A percentile compares a stretch with the other conserved stretches of the same genome.
These are phyloP conservation scores for Gymnopus androsaceus DNA, from an alignment of 1,284 basidiomycete genomes.

Conservation along the genomic window DNA sequence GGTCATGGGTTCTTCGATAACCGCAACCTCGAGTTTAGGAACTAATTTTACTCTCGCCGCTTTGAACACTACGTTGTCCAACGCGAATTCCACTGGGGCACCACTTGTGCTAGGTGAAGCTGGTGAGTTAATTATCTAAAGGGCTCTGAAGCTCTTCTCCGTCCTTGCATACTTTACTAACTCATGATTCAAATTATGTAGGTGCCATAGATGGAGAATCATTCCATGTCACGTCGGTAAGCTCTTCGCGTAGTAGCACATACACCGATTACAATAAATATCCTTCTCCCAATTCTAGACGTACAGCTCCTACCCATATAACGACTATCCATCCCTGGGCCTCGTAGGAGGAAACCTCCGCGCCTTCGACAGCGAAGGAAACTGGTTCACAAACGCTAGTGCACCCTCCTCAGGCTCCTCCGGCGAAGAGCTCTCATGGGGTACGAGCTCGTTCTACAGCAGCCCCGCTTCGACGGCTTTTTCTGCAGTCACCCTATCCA, in stretches of 20 bases:
- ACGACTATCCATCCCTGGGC: constrained; percentile 37
- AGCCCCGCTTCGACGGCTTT: constrained; percentile 32
- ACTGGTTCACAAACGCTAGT: constrained; percentile 42
- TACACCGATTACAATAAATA: not conserved
- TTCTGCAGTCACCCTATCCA: constrained; percentile 26
- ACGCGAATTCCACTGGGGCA: constrained; percentile 39
- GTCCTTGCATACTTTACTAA: not conserved
- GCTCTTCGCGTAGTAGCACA: constrained; percentile 7
- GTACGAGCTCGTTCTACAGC: constrained; percentile 32
- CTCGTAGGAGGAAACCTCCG: constrained; percentile 34
- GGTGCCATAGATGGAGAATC: constrained; percentile 37
- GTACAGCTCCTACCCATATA: constrained; percentile 41
- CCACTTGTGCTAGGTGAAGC: constrained; percentile 45
- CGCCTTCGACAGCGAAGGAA: constrained; percentile 31
- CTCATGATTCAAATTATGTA: constrained; percentile 13
- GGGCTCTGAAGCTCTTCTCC: not conserved
- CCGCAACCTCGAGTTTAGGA: constrained; percentile 19
- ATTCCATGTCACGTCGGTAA: constrained; percentile 40
- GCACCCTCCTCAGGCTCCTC: constrained; percentile 22
- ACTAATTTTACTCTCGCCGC: constrained; percentile 46
- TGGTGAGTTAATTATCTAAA: constrained; percentile 25
- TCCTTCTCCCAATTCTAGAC: constrained; percentile 30
- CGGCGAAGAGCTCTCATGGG: constrained; percentile 34
- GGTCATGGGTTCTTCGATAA: too few species aligned
- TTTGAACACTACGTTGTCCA: constrained; percentile 35